Evolutionary conservation across 495 filamentous ascomycete genomes (phyloP), one percentile per base, ranked within the genome.

Genomic region (Lentithecium fluviatile): DNA sequence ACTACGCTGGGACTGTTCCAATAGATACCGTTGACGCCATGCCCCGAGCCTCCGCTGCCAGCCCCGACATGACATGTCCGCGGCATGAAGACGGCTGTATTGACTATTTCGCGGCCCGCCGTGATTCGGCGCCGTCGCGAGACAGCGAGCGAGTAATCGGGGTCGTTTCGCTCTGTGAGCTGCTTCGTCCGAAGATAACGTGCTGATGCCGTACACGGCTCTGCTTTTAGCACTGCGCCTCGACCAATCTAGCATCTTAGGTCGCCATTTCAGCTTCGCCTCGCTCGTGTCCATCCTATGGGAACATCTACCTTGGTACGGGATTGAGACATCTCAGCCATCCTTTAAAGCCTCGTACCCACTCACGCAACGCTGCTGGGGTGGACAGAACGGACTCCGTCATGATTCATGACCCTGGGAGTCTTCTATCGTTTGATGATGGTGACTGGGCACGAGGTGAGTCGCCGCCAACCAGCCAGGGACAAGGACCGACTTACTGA

Each of bases 361-460:
- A 64, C 49, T 63, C 47, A 55, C 15, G 48, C 52, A 58, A 26
- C 51, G 55, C 26, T 53, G 48, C 65, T 11, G 38, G 38, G 52
- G 23, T 20, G 40, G 55, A 52, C 53, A 48, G 59, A 60, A 55
- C 25, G 25, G 21, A 37, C 32, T 23, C 17, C 25, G 34, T 50
- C 45, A 43, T 19, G 46, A 25, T 17, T 52, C 46, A 49, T 23
- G 19, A 24, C 19, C 20, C 46, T 34, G n/a, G 25, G 25, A 26
- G 37, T 32, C 26, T 59, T 50, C 88, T 85, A 97, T 77, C 89
- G 87, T 79, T 97, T 97, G 73, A 97, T 79, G 77, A 97, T 96
- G 20, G 92, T 95, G 67, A 97, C 91, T 95, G 73, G 61, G 64
- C 46, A 70, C 62, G 58, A 60, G 54, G 70, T 82, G 58, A 83